These are phyloP conservation scores for Centella asiatica DNA, from an alignment of 129 eudicot genomes.

Conservation along the genomic window DNA sequence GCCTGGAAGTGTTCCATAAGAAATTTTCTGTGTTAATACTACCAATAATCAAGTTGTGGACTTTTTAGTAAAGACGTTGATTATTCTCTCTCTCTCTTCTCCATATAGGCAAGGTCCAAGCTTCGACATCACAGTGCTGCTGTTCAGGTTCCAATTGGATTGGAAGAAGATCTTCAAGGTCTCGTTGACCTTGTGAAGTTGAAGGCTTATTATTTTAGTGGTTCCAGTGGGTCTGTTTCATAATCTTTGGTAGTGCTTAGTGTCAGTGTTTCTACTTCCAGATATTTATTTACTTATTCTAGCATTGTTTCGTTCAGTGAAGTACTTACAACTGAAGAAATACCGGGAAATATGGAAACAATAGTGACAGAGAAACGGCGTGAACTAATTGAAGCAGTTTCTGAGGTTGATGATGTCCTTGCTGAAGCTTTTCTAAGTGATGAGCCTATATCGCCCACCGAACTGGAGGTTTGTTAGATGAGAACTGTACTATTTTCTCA, in stretches of 20 bases:
- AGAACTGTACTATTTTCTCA: neutral
- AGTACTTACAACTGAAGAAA: slow-evolving; percentile 59
- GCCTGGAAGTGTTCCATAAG: neutral
- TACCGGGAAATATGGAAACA: slow-evolving; percentile 66
- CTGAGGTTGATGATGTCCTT: slow-evolving; percentile 96
- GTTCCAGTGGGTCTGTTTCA: slow-evolving; percentile 81
- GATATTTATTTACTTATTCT: slow-evolving; percentile 3
- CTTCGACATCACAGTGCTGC: slow-evolving; percentile 99
- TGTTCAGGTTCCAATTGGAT: slow-evolving; percentile 91
- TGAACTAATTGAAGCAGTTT: slow-evolving; percentile 78
- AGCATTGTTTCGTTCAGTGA: slow-evolving; percentile 40
- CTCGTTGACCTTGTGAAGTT: slow-evolving; percentile 82
- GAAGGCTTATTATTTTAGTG: slow-evolving; percentile 81
- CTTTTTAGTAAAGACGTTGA: neutral
- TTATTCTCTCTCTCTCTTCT: neutral
- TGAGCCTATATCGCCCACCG: slow-evolving; percentile 76
- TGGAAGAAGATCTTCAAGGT: slow-evolving; percentile 91
- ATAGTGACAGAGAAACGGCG: slow-evolving; percentile 70
- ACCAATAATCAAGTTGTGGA: neutral
- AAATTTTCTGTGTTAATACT: neutral
- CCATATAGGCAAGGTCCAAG: slow-evolving; percentile 65
- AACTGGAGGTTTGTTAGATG: slow-evolving; percentile 71
- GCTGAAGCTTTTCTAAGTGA: slow-evolving; percentile 83
- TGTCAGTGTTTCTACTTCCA: neutral
- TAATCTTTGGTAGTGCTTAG: slow-evolving; percentile 6